phyloP scores from a whole-genome alignment of 176 grass and related monocot genomes.

The Bothriochloa decipiens region DNA sequence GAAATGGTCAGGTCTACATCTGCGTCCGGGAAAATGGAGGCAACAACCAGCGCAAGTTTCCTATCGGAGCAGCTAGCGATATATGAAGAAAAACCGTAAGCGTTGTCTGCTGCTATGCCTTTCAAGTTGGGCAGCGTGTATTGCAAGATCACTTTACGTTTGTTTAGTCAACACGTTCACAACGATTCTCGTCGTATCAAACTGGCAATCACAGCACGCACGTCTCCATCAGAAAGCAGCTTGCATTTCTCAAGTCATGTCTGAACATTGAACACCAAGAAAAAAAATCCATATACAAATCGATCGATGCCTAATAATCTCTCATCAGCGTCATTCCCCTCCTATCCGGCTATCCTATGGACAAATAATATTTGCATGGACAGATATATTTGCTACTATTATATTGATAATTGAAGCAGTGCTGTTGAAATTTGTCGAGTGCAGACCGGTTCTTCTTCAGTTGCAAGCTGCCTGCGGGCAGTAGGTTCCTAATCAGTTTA shows the following conservation, averaged over 20 bases:
- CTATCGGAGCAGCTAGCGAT: neutral
- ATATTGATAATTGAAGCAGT: neutral
- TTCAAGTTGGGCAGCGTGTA: constrained; percentile 23
- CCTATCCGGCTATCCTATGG: neutral
- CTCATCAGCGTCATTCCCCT: neutral
- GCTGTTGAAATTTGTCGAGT: neutral
- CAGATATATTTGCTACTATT: neutral
- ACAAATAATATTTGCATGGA: neutral
- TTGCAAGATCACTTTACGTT: constrained; percentile 25
- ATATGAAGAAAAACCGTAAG: constrained; percentile 20
- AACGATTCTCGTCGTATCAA: constrained; percentile 16
- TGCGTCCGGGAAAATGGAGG: constrained; percentile 19
- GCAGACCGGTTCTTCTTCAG: neutral
- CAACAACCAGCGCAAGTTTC: neutral
- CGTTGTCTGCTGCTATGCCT: constrained; percentile 8
- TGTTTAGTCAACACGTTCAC: constrained; percentile 40
- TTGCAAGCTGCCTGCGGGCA: constrained; percentile 3
- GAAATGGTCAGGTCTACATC: constrained; percentile 23
- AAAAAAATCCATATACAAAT: neutral
- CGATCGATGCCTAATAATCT: neutral
- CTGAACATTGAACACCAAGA: neutral
- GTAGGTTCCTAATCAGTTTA: neutral
- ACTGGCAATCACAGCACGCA: neutral
- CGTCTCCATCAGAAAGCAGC: constrained; percentile 10
- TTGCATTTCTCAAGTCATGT: neutral